Conservation (phyloP, 257 asterid species). For the Solanum paucissectum region DNA sequence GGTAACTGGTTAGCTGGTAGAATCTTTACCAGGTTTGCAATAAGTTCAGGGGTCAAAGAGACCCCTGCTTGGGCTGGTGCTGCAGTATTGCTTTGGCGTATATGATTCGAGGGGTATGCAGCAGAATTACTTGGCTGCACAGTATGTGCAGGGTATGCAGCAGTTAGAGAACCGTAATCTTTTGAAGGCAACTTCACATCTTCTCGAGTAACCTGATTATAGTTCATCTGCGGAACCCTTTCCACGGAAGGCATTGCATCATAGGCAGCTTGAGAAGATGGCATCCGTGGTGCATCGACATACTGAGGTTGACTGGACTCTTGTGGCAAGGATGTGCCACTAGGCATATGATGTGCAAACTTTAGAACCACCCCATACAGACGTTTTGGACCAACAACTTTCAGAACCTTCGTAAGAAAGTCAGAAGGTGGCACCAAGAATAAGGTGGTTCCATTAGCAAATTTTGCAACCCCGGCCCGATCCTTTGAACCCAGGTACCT, state of each 20-base stretch:
- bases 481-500: conserved; percentile 70
- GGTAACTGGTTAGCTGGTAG: conserved; percentile 41
- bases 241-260: conserved; percentile 29
- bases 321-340: conserved; percentile 9
- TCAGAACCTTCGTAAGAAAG: conserved; percentile 61
- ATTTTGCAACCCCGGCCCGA: conserved; percentile 97
- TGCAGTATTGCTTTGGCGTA: conserved; percentile 30
- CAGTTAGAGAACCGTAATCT: conserved; percentile 22
- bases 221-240: conserved; percentile 24
- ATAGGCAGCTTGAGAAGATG: conserved; percentile 34
- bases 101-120: conserved; percentile 33
- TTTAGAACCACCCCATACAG: conserved; percentile 89
- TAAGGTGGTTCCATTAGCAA: conserved; percentile 80
- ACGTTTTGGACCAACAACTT: conserved; percentile 83
- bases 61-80: conserved; percentile 46
- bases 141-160: conserved; percentile 29
- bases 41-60: conserved; percentile 82
- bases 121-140: conserved; percentile 33
- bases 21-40: conserved; percentile 68
- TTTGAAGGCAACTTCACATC: conserved; percentile 34
- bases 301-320: conserved; percentile 28
- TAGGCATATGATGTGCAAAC: conserved; percentile 43
- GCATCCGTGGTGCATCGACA: conserved; percentile 26
- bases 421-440: conserved; percentile 97
- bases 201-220: conserved; percentile 30